Evolutionary conservation across 2,329 filamentous ascomycete genomes (phyloP), one percentile per base, ranked within the genome.

Genomic region (Sarocladium kiliense): DNA sequence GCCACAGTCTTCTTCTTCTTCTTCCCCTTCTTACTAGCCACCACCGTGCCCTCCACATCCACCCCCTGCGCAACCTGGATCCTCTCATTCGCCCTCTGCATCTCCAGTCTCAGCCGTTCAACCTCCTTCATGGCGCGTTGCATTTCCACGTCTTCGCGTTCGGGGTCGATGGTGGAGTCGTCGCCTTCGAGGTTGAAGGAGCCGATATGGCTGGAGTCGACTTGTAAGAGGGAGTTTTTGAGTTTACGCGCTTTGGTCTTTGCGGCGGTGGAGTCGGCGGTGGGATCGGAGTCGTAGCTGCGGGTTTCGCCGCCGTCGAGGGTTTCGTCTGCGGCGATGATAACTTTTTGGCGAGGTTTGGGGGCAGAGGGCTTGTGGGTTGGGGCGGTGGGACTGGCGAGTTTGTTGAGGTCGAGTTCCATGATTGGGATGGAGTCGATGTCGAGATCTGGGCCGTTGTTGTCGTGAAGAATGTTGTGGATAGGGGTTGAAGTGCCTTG

Each of bases 361-460:
- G 74, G 68, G 34, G 67, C 55, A 50, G 68, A 62, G n/a, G n/a
- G n/a, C 55, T 66, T 61, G 62, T 69, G 65, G 58, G 71, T 62
- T 58, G 70, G 60, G 57, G 66, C 57, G 14, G 65, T 56, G 14
- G 65, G 59, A 50, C 57, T 62, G 53, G 61, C 61, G 9, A 79
- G 68, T 57, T 79, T 80, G 30, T 86, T 85, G 7, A 97, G 79
- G 58, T 95, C 86, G 47, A 99, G 79, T 66, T 96, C 86, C 85
- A 99, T 94, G 64, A 99, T 93, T 2, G 94, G 94, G 63, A 99
- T 99, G 2, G 90, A 84, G 70, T 99, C 94, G 42, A 99, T 87
- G 66, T 99, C 93, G 9, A 97, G 75, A 44, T 89, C 87, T 2
- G 87, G 85, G 2, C 86, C 87, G 65, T 93, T 92, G 56, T 84